These are phyloP conservation scores for Thermochaetoides dissita DNA, from an alignment of 2,329 filamentous ascomycete genomes.

Conservation along the genomic window DNA sequence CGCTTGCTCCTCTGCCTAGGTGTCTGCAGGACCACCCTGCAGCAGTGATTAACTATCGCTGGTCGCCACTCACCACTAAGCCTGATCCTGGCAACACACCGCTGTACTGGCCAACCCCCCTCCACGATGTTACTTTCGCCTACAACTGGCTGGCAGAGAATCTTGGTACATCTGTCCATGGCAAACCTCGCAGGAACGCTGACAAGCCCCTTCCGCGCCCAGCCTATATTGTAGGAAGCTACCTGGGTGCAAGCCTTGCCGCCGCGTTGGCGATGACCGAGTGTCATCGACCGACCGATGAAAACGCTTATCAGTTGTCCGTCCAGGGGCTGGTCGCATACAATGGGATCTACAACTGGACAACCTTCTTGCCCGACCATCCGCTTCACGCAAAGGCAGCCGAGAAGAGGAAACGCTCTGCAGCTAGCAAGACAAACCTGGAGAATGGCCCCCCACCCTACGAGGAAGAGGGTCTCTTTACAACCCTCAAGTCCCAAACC, in stretches of 20 bases:
- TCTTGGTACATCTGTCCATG: conserved; percentile 15
- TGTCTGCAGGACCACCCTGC: conserved; percentile 32
- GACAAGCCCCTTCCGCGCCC: conserved; percentile 11
- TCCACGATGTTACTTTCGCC: conserved; percentile 41
- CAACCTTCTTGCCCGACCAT: conserved; percentile 42
- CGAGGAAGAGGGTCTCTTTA: conserved; percentile 22
- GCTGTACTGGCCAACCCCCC: conserved; percentile 38
- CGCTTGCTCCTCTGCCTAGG: conserved; percentile 22
- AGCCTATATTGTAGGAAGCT: conserved; percentile 40
- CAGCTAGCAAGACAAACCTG: no score
- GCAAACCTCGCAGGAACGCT: not conserved
- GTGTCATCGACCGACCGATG: conserved; percentile 24
- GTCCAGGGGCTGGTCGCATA: conserved; percentile 41
- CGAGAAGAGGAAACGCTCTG: not conserved
- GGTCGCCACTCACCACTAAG: conserved; percentile 21
- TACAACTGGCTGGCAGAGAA: conserved; percentile 38
- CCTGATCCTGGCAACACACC: conserved; percentile 12
- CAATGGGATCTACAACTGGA: conserved; percentile 54
- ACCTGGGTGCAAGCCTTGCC: conserved; percentile 44
- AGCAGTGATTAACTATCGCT: conserved; percentile 47
- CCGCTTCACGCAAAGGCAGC: conserved; percentile 23
- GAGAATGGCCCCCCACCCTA: conserved; percentile 1
- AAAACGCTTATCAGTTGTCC: conserved; percentile 20
- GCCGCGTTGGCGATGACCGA: conserved; percentile 45
- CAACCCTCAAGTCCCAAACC: conserved; percentile 23